A percentile compares a stretch with the other conserved stretches of the same genome.
phyloP scores from a whole-genome alignment of 352 stramenopile genomes.

The Globisporangium parvum region DNA sequence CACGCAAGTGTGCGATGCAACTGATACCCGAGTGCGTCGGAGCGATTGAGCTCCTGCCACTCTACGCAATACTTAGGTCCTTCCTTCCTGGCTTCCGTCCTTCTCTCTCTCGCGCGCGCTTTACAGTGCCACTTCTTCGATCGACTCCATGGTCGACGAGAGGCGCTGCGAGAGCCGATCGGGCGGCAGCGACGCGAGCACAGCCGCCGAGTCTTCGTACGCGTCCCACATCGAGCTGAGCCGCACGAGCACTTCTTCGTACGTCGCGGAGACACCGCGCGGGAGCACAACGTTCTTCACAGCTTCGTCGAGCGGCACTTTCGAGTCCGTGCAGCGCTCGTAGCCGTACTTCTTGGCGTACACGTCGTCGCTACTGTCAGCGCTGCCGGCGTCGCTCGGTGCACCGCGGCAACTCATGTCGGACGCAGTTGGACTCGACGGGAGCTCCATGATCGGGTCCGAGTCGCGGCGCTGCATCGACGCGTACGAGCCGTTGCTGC shows the following conservation, averaged over 20 bases:
- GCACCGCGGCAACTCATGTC: constrained; percentile 20
- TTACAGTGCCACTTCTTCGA: constrained; percentile 17
- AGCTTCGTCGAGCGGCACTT: constrained; percentile 58
- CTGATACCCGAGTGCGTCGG: neutral
- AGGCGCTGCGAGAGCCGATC: constrained; percentile 44
- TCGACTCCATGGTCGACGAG: constrained; percentile 19
- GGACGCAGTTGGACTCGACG: constrained; percentile 31
- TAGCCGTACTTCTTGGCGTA: constrained; percentile 45
- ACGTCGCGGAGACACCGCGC: constrained; percentile 41
- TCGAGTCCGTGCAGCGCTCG: constrained; percentile 63
- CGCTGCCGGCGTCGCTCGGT: constrained; percentile 8
- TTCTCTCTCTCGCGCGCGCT: neutral
- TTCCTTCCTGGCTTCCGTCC: neutral
- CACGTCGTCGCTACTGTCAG: constrained; percentile 31
- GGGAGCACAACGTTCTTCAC: constrained; percentile 77
- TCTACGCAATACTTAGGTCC: too few relatives aligned
- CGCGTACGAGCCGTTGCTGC: constrained; percentile 21
- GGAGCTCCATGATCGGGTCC: constrained; percentile 30
- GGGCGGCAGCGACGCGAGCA: constrained; percentile 37
- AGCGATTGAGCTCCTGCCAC: neutral
- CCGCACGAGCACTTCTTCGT: constrained; percentile 70
- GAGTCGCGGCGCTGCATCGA: constrained; percentile 52
- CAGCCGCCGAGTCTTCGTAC: constrained; percentile 53
- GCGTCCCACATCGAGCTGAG: constrained; percentile 77
- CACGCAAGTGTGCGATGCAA: neutral